These are phyloP conservation scores for Ophiostoma sp. DNA, from an alignment of 2,329 filamentous ascomycete genomes.

Conservation along the genomic window DNA sequence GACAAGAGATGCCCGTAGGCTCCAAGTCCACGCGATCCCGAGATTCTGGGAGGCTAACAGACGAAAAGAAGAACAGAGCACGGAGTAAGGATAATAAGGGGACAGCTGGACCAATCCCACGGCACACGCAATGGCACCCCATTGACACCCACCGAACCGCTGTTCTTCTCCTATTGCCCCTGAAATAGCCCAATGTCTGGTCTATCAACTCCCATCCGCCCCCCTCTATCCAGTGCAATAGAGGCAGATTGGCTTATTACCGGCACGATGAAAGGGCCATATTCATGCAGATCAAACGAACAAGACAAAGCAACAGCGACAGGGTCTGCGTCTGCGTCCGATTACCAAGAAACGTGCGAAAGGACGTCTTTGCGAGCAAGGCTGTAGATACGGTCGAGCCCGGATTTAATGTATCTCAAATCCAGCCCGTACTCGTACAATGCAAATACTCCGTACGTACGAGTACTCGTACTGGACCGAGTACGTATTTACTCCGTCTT, in stretches of 20 bases:
- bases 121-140: not conserved
- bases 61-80: not conserved
- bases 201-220: not conserved
- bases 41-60: constrained; percentile 1
- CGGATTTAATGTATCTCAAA: too few species aligned
- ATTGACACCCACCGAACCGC: not conserved
- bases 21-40: not conserved
- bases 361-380: too few species aligned
- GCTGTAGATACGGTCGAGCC: too few species aligned
- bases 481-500: too few species aligned
- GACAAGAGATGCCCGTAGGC: not conserved
- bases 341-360: too few species aligned
- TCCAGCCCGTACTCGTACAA: not conserved
- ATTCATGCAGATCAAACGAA: not conserved
- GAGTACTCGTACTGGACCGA: not conserved
- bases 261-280: not conserved
- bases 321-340: too few species aligned
- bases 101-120: not conserved
- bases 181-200: not conserved
- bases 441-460: not conserved
- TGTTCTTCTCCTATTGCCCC: not conserved
- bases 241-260: not conserved
- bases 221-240: too few species aligned
- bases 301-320: not conserved
- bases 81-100: not conserved